Evolutionary conservation across 2,329 filamentous ascomycete genomes (phyloP), one percentile per base, ranked within the genome.

Genomic region (Fonsecaea monophora): DNA sequence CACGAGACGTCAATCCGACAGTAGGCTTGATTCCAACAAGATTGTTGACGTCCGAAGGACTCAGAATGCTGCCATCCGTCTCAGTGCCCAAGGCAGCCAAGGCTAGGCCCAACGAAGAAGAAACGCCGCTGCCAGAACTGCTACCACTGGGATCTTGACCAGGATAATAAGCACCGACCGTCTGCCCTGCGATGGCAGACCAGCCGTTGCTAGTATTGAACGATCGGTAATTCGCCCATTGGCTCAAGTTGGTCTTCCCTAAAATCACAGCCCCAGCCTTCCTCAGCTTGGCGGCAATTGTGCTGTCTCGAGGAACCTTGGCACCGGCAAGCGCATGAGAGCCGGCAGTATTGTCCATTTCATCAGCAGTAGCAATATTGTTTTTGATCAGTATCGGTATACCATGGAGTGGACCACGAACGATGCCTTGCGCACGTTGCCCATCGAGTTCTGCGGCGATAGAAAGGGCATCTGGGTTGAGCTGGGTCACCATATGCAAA

Each of bases 21-120:
- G 87, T 89, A 0, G 89, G 87, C 74, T 89, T 89, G 74, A 92
- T 87, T 1, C 87, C 89, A 0, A 90, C 88, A 1, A 90, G 74
- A 64, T 89, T 89, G 78, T 86, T 90, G 4, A 78, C 73, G 50
- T 78, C 72, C 55, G 74, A 73, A 0, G 90, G 89, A 9, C 81
- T 82, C 3, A 90, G 74, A 62, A 92, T 90, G 18, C 85, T 89
- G 3, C 89, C 89, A 66, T 82, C 82, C 0, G 89, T 91, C 76
- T 89, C 89, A 0, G 88, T 86, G 6, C 89, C 89, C 2, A 91
- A 74, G 4, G 84, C 73, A 7, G 84, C 87, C 59, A 85, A 78
- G 0, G 86, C 85, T 1, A 91, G 80, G 0, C 87, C 88, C 25
- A 90, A 77, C 34, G 84, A 85, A 34, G 81, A 82, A 5, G 83